phyloP scores from a whole-genome alignment of 345 rosid species.

The Limnanthes douglasii region DNA sequence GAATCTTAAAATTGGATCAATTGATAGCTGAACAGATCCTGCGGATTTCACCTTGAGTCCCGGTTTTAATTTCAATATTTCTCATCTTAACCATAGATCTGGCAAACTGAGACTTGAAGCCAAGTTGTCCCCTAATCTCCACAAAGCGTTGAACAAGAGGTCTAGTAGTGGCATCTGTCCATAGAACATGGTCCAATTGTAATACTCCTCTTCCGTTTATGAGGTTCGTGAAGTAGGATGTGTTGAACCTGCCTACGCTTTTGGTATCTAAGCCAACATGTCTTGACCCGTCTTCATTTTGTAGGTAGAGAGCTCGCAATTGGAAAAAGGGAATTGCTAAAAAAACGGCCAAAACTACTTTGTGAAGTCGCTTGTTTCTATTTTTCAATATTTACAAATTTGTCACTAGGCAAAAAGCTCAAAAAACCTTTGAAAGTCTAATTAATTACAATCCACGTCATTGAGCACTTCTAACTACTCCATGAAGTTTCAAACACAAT shows the following conservation, averaged over 20 bases:
- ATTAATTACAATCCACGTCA: no score
- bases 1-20: no score
- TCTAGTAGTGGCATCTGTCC: constrained; percentile 25
- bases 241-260: constrained; percentile 27
- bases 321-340: no score
- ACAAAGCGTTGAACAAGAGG: constrained; percentile 21
- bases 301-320: constrained; percentile 36
- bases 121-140: constrained; percentile 4
- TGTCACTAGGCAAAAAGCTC: no score
- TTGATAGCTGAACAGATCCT: constrained; percentile 20
- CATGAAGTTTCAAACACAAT: no score
- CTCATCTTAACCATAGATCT: constrained; percentile 34
- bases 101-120: constrained; percentile 12
- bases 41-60: constrained; percentile 25
- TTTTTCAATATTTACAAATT: no score
- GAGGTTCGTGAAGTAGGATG: constrained; percentile 30
- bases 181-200: constrained; percentile 36
- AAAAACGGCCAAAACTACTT: no score
- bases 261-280: constrained; percentile 31
- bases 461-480: no score
- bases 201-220: constrained; percentile 28
- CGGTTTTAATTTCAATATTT: constrained; percentile 21
- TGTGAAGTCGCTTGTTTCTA: no score
- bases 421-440: no score
- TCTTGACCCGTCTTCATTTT: constrained; percentile 14